Base-by-base conservation (phyloP, 495 filamentous ascomycete species). In the Talaromyces wortmannii region DNA sequence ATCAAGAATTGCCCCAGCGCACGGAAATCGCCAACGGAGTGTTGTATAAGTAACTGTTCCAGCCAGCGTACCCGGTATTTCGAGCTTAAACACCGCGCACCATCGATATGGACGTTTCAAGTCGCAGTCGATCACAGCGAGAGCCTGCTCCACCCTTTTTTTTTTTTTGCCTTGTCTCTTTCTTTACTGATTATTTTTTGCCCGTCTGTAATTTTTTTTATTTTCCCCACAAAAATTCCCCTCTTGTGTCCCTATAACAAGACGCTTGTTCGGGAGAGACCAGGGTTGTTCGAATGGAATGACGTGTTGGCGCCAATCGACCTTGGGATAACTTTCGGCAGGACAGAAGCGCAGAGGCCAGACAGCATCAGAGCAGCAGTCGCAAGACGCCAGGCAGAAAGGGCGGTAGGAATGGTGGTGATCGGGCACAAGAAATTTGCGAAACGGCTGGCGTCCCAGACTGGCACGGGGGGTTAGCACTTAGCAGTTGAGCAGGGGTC, bases 21-120 rank as follows among this genome's bases (percentile, higher is more conserved):
- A 68, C 61, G 6, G 77, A 81, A 18, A 67, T 80, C 16, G 82
- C 81, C 31, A 87, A 12, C n/a, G n/a, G 32, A 30, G 48, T 32
- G 29, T 50, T 45, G 29, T 31, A 42, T 31, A 32, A 56, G 48
- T 56, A 50, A 56, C 45, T 56, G 45, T 51, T 23, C 55, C 54
- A 56, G 54, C 47, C 54, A 56, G 54, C 47, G 55, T 56, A 56
- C 55, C 48, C 31, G 40, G 29, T 52, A 8, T 40, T 45, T 12
- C 30, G 30, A n/a, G 13, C 29, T 7, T 43, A 45, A 29, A 23
- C 50, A 18, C 30, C 18, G n/a, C 12, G 18, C 23, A 31, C 31
- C 55, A 56, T 56, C 31, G 47, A 52, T 56, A 23, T 56, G 23
- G 23, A 23, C 23, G 23, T 23, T 23, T 23, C 4, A 4, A 23